Percentiles rank a stretch among this genome's conserved stretches.
These are phyloP conservation scores for Mucor indicus DNA, from an alignment of 371 early-diverging fungal genomes.

Conservation along the genomic window DNA sequence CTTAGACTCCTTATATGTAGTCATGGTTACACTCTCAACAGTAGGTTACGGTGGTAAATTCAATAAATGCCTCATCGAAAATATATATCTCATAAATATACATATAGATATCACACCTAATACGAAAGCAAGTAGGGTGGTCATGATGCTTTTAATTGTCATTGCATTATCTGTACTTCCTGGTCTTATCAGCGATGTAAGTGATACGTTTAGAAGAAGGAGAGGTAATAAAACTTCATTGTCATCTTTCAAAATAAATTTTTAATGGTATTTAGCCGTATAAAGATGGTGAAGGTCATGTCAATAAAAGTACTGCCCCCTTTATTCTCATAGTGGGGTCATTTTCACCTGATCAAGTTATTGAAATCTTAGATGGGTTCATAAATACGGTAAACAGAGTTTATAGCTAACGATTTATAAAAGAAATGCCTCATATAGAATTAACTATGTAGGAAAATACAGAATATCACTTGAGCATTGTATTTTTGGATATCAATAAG, in stretches of 20 bases:
- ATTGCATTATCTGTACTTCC: conserved; percentile 65
- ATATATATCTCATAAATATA: background rate
- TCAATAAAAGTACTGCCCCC: conserved; percentile 43
- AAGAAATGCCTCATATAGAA: background rate
- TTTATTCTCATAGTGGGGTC: conserved; percentile 67
- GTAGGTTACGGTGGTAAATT: conserved; percentile 70
- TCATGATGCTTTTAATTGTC: conserved; percentile 68
- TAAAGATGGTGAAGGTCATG: conserved; percentile 44
- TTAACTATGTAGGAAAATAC: conserved; percentile 30
- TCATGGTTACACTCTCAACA: conserved; percentile 67
- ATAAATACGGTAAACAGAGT: conserved; percentile 47
- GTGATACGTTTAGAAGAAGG: conserved; percentile 52
- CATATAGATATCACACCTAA: conserved; percentile 58
- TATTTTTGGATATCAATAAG: conserved; percentile 53
- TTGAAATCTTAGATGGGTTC: conserved; percentile 60
- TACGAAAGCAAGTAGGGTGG: conserved; percentile 54
- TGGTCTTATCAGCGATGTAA: conserved; percentile 49
- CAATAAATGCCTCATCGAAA: background rate
- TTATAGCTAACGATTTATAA: background rate
- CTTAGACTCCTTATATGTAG: conserved; percentile 58
- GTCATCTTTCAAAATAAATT: too few species aligned
- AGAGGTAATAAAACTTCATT: conserved; percentile 46
- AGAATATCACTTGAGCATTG: conserved; percentile 43
- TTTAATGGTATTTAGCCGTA: background rate
- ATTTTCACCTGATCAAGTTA: conserved; percentile 48